phyloP scores from a whole-genome alignment of 1,139 yeast species.

The Suhomyces atakaporum region DNA sequence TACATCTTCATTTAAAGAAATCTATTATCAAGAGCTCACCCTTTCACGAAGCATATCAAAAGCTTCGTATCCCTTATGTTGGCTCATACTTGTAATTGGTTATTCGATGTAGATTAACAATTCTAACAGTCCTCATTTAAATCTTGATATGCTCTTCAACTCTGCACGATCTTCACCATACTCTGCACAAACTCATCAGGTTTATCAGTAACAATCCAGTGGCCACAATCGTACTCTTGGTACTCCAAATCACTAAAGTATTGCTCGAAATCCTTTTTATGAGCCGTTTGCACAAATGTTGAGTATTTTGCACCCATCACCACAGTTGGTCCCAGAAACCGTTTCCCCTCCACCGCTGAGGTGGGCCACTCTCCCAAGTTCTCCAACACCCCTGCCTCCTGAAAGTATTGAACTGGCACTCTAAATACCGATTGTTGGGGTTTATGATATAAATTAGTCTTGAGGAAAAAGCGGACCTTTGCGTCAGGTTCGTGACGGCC shows the following conservation, averaged over 20 bases:
- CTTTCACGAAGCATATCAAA: too few species aligned
- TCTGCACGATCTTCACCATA: conserved; percentile 19
- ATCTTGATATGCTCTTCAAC: too few species aligned
- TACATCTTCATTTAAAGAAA: too few species aligned
- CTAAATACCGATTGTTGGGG: conserved; percentile 26
- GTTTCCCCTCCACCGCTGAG: conserved; percentile 20
- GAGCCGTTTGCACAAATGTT: conserved; percentile 36
- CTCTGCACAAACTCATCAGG: conserved; percentile 38
- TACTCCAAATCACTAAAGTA: conserved; percentile 37
- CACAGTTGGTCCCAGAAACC: conserved; percentile 39
- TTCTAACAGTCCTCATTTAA: too few species aligned
- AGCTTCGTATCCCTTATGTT: too few species aligned
- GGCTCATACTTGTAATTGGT: too few species aligned
- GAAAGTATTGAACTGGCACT: conserved; percentile 28
- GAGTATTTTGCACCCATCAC: conserved; percentile 47
- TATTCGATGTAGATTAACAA: too few species aligned
- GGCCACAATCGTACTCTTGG: conserved; percentile 43
- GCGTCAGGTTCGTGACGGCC: conserved; percentile 25
- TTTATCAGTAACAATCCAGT: conserved; percentile 47
- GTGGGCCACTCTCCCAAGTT: conserved; percentile 49
- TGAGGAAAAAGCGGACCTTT: conserved; percentile 30
- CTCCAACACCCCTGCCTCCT: conserved; percentile 28
- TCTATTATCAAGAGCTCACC: too few species aligned
- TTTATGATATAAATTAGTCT: conserved; percentile 28
- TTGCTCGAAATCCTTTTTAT: conserved; percentile 30